phyloP scores from a whole-genome alignment of 192 early-diverging fungal species.

The Diversispora epigaea region DNA sequence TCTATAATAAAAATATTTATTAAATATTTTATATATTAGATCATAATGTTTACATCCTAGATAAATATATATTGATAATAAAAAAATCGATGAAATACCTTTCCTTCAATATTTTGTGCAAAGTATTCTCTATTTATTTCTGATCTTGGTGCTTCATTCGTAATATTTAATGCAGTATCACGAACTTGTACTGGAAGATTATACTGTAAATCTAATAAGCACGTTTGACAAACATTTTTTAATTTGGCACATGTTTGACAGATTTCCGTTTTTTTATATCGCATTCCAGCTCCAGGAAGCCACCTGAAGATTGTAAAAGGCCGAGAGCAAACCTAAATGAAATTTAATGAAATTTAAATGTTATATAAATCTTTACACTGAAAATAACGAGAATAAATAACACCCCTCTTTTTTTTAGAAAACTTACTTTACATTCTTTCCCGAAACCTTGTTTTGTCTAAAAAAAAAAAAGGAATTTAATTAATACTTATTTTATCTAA shows the following conservation, averaged over 20 bases:
- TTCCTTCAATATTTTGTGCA: constrained; percentile 74
- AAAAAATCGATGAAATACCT: constrained; percentile 38
- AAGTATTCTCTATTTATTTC: constrained; percentile 90
- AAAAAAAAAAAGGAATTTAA: neutral
- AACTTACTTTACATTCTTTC: constrained; percentile 70
- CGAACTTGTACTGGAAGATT: constrained; percentile 92
- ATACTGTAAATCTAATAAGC: constrained; percentile 93
- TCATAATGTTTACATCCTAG: neutral
- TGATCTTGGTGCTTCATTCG: constrained; percentile 74
- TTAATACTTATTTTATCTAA: neutral
- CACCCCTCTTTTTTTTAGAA: no score
- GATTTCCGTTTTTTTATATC: constrained; percentile 98
- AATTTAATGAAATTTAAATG: neutral
- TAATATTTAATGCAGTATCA: constrained; percentile 78
- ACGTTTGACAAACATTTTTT: constrained; percentile 99
- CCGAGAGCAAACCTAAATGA: constrained; percentile 67
- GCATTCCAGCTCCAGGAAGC: constrained; percentile 91
- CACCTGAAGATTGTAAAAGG: constrained; percentile 98
- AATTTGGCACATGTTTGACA: constrained; percentile 97
- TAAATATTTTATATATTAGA: neutral
- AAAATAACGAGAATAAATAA: no score
- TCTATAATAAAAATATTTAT: neutral
- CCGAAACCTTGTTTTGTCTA: constrained; percentile 71
- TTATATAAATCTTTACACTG: constrained; percentile 9
- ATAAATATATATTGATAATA: neutral